Percentiles rank a stretch among this genome's conserved stretches.
Conservation (phyloP, 2,329 filamentous ascomycete genomes). For the Penicillium sp. region DNA sequence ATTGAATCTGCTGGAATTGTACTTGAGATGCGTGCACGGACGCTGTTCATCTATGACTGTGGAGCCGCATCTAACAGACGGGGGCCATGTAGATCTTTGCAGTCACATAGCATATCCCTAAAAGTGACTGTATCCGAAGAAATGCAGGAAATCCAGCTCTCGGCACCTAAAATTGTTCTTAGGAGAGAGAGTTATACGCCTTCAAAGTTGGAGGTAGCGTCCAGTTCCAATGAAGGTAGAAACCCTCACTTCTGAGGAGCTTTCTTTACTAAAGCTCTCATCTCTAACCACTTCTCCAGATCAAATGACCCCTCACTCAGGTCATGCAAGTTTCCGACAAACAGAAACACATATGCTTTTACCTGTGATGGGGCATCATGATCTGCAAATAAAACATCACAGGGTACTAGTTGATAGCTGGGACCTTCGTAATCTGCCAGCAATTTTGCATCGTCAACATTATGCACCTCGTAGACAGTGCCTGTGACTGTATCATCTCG, state of each 20-base stretch:
- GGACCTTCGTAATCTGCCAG: conserved; percentile 18
- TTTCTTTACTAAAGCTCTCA: neutral
- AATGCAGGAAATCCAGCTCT: no score
- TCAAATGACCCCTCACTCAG: conserved; percentile 6
- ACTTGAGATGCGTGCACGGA: no score
- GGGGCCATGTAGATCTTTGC: no score
- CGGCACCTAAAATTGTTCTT: no score
- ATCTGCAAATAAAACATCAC: conserved; percentile 15
- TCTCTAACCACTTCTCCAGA: neutral
- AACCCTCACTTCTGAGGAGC: neutral
- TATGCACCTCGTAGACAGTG: conserved; percentile 18
- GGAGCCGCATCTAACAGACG: no score
- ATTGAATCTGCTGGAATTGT: no score
- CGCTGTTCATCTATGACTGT: no score
- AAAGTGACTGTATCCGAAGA: neutral
- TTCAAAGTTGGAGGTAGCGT: neutral
- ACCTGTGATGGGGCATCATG: neutral
- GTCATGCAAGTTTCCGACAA: conserved; percentile 4
- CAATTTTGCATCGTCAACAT: conserved; percentile 10
- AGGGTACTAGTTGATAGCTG: conserved; percentile 9
- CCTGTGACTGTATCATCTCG: conserved; percentile 13
- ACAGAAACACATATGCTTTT: conserved; percentile 7
- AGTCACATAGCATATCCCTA: no score
- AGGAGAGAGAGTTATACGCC: no score
- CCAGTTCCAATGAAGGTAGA: conserved; percentile 6